Evolutionary conservation across 768 basidiomycete species (phyloP).

Genomic region (Amyloporia xantha): DNA sequence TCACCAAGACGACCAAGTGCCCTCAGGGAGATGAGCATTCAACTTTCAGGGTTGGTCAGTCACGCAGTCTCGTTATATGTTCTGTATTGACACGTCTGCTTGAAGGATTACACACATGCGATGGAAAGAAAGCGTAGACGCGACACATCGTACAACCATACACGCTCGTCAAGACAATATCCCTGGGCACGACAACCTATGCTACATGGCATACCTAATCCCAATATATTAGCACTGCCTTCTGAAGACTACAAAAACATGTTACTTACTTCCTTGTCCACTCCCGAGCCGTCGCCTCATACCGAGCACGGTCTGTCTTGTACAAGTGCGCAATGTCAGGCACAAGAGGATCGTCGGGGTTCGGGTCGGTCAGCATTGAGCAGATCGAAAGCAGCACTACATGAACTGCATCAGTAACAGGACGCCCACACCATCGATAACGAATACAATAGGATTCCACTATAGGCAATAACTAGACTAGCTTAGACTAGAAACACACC

Average conservation of each 20-base stretch:
- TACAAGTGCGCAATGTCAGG: constrained; percentile 98
- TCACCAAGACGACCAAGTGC: too few species aligned
- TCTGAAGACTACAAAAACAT: background rate
- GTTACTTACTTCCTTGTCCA: constrained; percentile 95
- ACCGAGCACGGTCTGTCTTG: constrained; percentile 97
- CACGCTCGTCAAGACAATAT: constrained; percentile 3
- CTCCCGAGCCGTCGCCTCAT: constrained; percentile 97
- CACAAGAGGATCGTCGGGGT: constrained; percentile 97
- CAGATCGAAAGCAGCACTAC: constrained; percentile 94
- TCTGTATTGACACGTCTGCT: too few species aligned
- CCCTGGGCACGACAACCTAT: background rate
- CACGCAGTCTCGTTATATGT: too few species aligned
- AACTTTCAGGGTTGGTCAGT: too few species aligned
- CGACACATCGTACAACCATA: constrained; percentile 4
- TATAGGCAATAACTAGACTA: too few species aligned
- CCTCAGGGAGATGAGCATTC: too few species aligned
- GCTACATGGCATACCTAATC: constrained; percentile 2
- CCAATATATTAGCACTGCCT: background rate
- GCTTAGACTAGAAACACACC: constrained; percentile 48
- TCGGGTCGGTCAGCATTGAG: constrained; percentile 98
- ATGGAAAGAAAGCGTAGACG: background rate
- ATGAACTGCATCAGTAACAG: background rate
- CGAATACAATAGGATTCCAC: background rate
- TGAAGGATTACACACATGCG: too few species aligned
- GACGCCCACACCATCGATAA: constrained; percentile 4